Base-by-base conservation (phyloP, 768 basidiomycete species). In the Amanita brunnescens region DNA sequence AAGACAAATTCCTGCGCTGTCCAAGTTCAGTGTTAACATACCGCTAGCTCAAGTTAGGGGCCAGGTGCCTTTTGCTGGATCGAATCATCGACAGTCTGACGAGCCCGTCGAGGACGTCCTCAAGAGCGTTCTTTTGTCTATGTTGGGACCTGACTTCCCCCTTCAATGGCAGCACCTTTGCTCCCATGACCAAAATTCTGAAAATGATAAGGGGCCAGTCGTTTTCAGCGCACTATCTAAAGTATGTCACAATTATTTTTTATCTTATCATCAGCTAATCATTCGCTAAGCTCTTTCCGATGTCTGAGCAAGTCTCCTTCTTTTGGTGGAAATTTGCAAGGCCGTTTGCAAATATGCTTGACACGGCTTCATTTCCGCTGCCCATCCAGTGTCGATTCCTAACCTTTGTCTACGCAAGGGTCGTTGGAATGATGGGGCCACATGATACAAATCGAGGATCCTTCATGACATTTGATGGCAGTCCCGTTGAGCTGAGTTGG, bases 401-500 rank as follows among this genome's bases (percentile, higher is more conserved):
- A 8, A 61, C 58, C 29, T 67, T 66, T 42, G 55, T 67, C 47
- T 65, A 66, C 42, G 60, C 62, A 16, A 56, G 64, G 33, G 57
- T 67, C 12, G 51, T 65, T 23, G 61, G 59, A 29, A 60, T 67
- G 55, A 63, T 67, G 63, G 63, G 64, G 18, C 64, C 66, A 6
- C 41, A 54, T 5, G 59, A 62, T 21, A 42, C 44, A 14, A 61
- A 60, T 32, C 50, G 60, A 39, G 59, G 57, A 10, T 61, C 63
- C 5, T 42, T 64, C 49, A 65, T 67, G 64, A 67, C 66, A 39
- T 59, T 60, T 47, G 66, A 67, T 40, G 64, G 64, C 14, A 62
- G 64, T 51, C 66, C 66, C 3, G 62, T 64, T 10, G 66, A 67
- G 55, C 48, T 67, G 20, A 67, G 66, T 42, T 67, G 66, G 66